Conservation (phyloP, 1,284 basidiomycete genomes). For the Xerocomus cyaneibrunnescens region DNA sequence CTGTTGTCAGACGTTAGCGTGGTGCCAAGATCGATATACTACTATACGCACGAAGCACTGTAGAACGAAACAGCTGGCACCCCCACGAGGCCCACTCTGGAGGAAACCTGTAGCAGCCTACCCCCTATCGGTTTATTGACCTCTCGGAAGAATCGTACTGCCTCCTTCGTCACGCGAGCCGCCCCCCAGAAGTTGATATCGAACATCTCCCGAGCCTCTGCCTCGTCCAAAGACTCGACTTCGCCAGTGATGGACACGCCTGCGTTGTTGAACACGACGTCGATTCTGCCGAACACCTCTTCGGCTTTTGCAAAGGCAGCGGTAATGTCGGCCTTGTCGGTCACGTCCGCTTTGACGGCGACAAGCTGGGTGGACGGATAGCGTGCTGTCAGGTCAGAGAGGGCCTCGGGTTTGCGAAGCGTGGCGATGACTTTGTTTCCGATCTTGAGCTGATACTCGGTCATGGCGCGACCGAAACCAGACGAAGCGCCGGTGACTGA, state of each 20-base stretch:
- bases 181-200: conserved; percentile 41
- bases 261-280: conserved; percentile 43
- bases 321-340: conserved; percentile 24
- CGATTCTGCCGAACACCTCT: conserved; percentile 40
- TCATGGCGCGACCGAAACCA: conserved; percentile 28
- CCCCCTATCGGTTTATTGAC: conserved; percentile 38
- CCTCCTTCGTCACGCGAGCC: conserved; percentile 29
- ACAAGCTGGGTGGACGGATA: conserved; percentile 37
- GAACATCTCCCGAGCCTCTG: conserved; percentile 30
- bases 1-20: conserved; percentile 8
- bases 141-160: conserved; percentile 40
- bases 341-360: conserved; percentile 42
- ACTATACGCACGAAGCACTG: conserved; percentile 26
- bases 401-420: conserved; percentile 28
- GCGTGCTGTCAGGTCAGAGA: conserved; percentile 29
- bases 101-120: conserved; percentile 35
- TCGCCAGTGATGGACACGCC: conserved; percentile 18
- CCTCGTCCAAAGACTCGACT: conserved; percentile 25
- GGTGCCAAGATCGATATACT: too few species aligned
- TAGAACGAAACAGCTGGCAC: conserved; percentile 13
- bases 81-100: conserved; percentile 21
- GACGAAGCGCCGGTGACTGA: conserved; percentile 31
- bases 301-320: conserved; percentile 36
- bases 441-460: conserved; percentile 30
- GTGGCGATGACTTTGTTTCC: conserved; percentile 39